These are phyloP conservation scores for Paecilomyces variotii DNA, from an alignment of 2,329 filamentous ascomycete genomes.

Conservation along the genomic window DNA sequence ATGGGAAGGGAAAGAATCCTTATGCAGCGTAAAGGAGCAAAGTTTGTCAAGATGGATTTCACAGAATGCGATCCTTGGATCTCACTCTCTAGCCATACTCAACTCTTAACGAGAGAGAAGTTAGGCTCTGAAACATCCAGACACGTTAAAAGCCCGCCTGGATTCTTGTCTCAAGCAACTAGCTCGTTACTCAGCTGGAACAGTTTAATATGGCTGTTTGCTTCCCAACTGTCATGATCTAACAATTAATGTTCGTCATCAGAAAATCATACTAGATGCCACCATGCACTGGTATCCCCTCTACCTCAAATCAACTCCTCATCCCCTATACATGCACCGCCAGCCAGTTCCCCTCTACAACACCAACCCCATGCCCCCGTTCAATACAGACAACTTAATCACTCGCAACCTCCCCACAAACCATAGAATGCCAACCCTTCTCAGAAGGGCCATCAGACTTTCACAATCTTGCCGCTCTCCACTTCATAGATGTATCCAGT, in stretches of 20 bases:
- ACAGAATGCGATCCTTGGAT: background rate
- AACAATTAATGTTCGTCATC: no score
- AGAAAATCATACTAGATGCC: no score
- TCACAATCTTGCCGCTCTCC: conserved; percentile 56
- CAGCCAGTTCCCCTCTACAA: background rate
- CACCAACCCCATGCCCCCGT: background rate
- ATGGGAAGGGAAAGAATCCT: background rate
- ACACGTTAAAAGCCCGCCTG: no score
- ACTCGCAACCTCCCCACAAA: background rate
- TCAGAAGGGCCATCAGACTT: background rate
- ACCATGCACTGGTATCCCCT: no score
- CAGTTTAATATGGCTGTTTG: no score
- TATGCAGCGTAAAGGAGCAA: background rate
- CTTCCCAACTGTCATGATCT: no score
- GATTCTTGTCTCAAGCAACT: no score
- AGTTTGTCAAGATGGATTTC: background rate
- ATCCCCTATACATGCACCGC: background rate
- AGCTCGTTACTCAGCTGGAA: no score
- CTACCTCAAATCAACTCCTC: background rate
- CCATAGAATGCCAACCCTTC: background rate
- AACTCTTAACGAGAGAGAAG: no score
- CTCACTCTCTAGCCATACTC: no score
- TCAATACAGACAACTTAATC: background rate
- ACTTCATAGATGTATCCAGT: conserved; percentile 75
- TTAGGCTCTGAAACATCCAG: no score